Base-by-base conservation (phyloP, 1,139 yeast species). In the Yamadazyma buinensis region DNA sequence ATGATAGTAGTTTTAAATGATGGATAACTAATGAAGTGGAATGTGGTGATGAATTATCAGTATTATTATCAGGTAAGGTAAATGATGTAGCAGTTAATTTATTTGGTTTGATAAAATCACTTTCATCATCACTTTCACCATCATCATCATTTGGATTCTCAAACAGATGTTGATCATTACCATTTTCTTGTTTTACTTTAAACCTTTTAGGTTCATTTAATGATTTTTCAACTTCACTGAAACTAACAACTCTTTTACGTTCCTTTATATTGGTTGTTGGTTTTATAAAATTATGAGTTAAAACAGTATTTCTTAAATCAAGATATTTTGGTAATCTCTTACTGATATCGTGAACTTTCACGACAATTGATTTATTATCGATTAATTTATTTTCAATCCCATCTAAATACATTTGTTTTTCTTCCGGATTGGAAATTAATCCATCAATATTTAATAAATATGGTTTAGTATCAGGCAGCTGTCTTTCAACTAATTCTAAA, bases 401-500 rank as follows among this genome's bases (percentile, higher is more conserved):
- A 26, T 52, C 52, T 23, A 55, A 43, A 32, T 60, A 59, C 15
- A 44, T 36, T 17, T 57, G 46, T 20, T 47, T 56, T 37, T 66
- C 73, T 32, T 61, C 71, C 1, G 75, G 75, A 36, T 65, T 72
- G 26, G 52, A 54, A 18, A 68, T 52, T 35, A 69, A 51, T 5
- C 72, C 74, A 27, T 64, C 51, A 15, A 69, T 59, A 17, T 53
- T 41, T 23, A 59, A 46, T 30, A 64, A 55, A 20, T 54, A 57
- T 32, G 60, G 67, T 24, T 45, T 47, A 26, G 57, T 51, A 20
- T 57, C 64, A 9, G 81, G 77, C 6, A 82, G 66, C 31, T 64
- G 60, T 37, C 66, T 68, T 54, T 88, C 96, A 22, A 84, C 65
- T 26, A 72, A 53, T 28, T 61, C 51, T 41, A 92, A 67, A 6